These are phyloP conservation scores for Nannochloris sp. DNA, from an alignment of 139 green algal genomes.

Conservation along the genomic window DNA sequence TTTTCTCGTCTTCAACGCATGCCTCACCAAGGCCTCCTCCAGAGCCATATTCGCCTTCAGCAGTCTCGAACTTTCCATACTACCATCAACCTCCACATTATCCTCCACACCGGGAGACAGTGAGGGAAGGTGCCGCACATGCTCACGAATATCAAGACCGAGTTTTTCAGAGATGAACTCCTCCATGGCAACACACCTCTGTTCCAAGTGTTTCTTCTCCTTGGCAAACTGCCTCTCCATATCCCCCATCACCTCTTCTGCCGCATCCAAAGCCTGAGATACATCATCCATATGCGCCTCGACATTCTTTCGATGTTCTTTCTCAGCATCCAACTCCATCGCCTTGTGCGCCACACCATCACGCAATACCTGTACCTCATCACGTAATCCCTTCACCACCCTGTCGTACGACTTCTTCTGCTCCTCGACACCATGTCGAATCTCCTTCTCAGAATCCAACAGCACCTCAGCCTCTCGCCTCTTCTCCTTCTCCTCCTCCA, in stretches of 20 bases:
- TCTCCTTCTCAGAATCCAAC: background rate
- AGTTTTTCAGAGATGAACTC: conserved; percentile 1
- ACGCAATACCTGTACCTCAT: background rate
- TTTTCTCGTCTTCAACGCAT: background rate
- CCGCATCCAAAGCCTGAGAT: background rate
- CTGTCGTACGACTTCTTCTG: conserved; percentile 2
- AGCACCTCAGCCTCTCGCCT: background rate
- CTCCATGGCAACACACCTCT: background rate
- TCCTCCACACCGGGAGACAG: background rate
- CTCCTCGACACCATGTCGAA: background rate
- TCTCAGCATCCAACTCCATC: background rate
- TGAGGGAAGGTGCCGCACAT: too few relatives aligned
- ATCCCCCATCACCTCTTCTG: background rate
- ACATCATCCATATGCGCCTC: background rate
- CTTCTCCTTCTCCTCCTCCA: conserved; percentile 6
- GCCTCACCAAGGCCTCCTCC: background rate
- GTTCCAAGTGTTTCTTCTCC: background rate
- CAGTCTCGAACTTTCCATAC: background rate
- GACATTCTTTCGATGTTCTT: background rate
- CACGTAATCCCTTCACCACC: background rate
- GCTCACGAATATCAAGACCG: background rate
- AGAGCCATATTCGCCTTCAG: background rate
- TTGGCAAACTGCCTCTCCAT: background rate
- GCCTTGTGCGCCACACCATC: background rate
- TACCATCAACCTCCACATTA: background rate